Evolutionary conservation across 2,329 filamentous ascomycete genomes (phyloP).

Genomic region (Penicillium sp.): DNA sequence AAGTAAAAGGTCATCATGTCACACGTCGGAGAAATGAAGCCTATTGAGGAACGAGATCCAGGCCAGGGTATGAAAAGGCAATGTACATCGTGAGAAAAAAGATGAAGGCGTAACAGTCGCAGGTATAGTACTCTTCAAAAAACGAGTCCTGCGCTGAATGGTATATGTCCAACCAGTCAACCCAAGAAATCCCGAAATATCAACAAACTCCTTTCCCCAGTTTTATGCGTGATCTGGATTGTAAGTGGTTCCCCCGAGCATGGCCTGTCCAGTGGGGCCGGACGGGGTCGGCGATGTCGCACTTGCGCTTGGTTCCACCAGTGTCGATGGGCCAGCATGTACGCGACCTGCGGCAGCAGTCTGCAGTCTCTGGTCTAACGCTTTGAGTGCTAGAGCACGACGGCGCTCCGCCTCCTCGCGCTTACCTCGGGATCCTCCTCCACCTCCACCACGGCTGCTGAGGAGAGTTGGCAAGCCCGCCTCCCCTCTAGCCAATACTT

Average conservation of each 20-base stretch:
- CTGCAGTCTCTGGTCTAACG: conserved; percentile 86
- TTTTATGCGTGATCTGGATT: conserved; percentile 58
- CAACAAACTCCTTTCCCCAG: not conserved
- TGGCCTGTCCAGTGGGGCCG: conserved; percentile 54
- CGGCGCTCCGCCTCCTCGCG: conserved; percentile 90
- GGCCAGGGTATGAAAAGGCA: conserved; percentile 3
- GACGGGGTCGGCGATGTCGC: conserved; percentile 55
- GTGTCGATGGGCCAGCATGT: conserved; percentile 36
- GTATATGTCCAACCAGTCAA: conserved; percentile 4
- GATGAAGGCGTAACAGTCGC: not conserved
- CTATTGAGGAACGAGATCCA: not conserved
- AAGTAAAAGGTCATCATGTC: not conserved
- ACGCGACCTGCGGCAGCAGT: conserved; percentile 66
- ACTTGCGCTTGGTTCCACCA: conserved; percentile 31
- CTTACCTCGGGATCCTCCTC: conserved; percentile 53
- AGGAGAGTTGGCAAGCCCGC: conserved; percentile 61
- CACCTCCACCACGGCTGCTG: conserved; percentile 48
- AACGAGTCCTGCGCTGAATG: not conserved
- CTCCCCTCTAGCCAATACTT: conserved; percentile 66
- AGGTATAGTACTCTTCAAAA: not conserved
- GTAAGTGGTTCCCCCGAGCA: conserved; percentile 71
- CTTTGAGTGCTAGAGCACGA: conserved; percentile 84
- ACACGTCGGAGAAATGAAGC: not conserved
- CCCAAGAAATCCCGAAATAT: not conserved
- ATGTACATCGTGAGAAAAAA: conserved; percentile 14